Percentiles rank a stretch among this genome's conserved stretches.
phyloP scores from a whole-genome alignment of 805 yeast species.

The Cyberlindnera samutprakarnensis region DNA sequence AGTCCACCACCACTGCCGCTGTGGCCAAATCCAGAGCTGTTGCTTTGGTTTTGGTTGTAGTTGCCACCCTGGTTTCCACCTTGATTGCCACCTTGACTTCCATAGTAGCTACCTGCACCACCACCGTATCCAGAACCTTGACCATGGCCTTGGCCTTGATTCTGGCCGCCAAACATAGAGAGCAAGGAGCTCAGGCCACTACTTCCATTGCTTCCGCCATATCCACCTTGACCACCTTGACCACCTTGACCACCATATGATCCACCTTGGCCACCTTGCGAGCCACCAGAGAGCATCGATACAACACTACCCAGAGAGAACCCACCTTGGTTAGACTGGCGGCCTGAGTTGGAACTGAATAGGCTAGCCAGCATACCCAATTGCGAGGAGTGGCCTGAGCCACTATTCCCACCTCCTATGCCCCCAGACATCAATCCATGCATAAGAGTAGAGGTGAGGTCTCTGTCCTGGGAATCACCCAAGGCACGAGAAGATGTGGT shows the following conservation, averaged over 20 bases:
- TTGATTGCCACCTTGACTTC: conserved; percentile 1
- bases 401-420: conserved; percentile 7
- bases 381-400: conserved; percentile 7
- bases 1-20: background rate
- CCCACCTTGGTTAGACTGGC: conserved; percentile 7
- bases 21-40: no score
- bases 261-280: background rate
- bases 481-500: conserved; percentile 14
- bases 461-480: conserved; percentile 18
- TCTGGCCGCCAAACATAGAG: background rate
- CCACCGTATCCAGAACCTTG: no score
- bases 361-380: conserved; percentile 11
- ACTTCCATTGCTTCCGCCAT: background rate
- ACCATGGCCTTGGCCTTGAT: no score
- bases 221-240: background rate
- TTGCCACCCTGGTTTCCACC: conserved; percentile 4
- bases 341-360: conserved; percentile 4
- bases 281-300: conserved; percentile 5
- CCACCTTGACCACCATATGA: background rate
- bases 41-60: background rate
- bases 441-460: conserved; percentile 13
- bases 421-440: conserved; percentile 17
- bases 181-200: no score
- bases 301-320: conserved; percentile 7
- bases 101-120: conserved; percentile 1